A percentile compares a stretch with the other conserved stretches of the same genome.
Conservation (phyloP, 1,284 basidiomycete species). For the Lentinus polychrous region DNA sequence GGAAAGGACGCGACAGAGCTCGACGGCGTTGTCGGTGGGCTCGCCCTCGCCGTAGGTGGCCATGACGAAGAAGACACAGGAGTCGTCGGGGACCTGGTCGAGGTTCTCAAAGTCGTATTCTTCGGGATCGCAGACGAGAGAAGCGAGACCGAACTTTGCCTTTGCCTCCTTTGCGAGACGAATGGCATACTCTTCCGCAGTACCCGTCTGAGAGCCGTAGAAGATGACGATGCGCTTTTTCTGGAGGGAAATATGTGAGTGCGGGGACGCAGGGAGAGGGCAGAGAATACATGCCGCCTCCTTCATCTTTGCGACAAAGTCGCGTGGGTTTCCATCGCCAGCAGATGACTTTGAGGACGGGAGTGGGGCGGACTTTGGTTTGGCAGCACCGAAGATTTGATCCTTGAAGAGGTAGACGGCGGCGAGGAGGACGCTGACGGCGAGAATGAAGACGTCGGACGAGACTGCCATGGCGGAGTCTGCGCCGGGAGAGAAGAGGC, state of each 20-base stretch:
- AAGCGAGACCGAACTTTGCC: constrained; percentile 87
- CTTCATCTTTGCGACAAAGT: constrained; percentile 90
- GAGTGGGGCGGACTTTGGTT: constrained; percentile 46
- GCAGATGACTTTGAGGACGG: constrained; percentile 35
- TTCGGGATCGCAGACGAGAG: constrained; percentile 92
- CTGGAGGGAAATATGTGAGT: constrained; percentile 31
- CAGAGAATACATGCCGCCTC: constrained; percentile 57
- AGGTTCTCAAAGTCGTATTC: constrained; percentile 98
- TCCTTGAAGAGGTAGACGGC: constrained; percentile 76
- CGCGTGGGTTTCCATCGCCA: constrained; percentile 75
- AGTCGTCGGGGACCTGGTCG: constrained; percentile 84
- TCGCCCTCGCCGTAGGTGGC: constrained; percentile 99
- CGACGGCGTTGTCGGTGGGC: constrained; percentile 97
- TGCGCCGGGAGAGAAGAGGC: constrained; percentile 27
- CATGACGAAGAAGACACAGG: constrained; percentile 89
- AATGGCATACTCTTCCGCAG: constrained; percentile 93
- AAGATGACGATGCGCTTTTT: constrained; percentile 95
- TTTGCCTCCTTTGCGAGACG: constrained; percentile 93
- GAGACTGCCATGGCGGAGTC: constrained; percentile 38
- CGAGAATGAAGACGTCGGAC: constrained; percentile 65
- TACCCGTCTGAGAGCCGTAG: constrained; percentile 95
- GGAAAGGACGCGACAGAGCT: constrained; percentile 87
- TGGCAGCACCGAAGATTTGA: constrained; percentile 57
- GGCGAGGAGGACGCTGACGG: constrained; percentile 64
- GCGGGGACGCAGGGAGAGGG: constrained; percentile 5